Base-by-base conservation (phyloP, 1,139 yeast species). In the Kazachstania sp. region DNA sequence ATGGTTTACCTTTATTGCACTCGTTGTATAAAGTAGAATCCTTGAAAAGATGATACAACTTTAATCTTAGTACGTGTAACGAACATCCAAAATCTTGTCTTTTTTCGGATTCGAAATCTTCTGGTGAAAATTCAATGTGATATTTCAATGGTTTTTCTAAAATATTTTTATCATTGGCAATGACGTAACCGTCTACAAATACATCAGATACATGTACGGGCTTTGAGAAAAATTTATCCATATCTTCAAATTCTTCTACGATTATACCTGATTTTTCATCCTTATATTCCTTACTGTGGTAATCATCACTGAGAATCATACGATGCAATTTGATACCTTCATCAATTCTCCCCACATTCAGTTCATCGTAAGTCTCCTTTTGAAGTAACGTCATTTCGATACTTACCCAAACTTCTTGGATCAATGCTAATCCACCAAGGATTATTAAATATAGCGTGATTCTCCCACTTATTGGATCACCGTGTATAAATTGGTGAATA, bases 161-260 rank as follows among this genome's bases (percentile, higher is more conserved):
- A 34, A 66, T 37, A 52, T 53, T 45, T 31, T 50, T 44, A 3
- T 61, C 59, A 2, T 60, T 40, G 26, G 44, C 39, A 8, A 66
- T 49, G 1, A 72, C 61, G 47, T 78, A 74, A 41, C 82, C 69
- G 23, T 78, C 67, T 2, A 81, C 75, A 53, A 79, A 78, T 1
- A 83, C 71, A 62, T 83, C 87, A 1, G 92, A 88, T 66, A 88
- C 84, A 61, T 83, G 90, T 7, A 82, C 79, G 0, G 92, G 92
- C 35, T 79, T 75, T 46, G 83, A 86, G 12, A 74, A 72, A 60
- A 83, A 83, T 19, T 79, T 77, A 49, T 81, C 85, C 55, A 78
- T 75, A 8, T 82, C 84, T 49, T 83, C 85, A 52, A 66, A 56
- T 31, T 68, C 68, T 58, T 64, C 69, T 42, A 64, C 55, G 4